Base-by-base conservation (phyloP, 768 basidiomycete genomes). In the Cytidiella melzeri region DNA sequence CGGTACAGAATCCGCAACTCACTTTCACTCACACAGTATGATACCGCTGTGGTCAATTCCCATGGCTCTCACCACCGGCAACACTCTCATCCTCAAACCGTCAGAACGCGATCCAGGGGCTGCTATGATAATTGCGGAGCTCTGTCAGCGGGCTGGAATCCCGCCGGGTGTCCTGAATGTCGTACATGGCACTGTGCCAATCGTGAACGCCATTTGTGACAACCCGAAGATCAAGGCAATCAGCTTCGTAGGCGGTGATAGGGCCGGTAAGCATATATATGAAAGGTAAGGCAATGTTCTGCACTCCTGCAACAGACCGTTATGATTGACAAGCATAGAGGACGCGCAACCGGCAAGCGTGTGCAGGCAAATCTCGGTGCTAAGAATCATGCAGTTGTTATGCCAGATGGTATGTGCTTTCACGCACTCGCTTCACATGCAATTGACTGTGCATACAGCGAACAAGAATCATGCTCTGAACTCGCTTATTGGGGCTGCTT, bases 91-190 rank as follows among this genome's bases (percentile, higher is more conserved):
- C 52, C 73, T 99, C 53, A 99, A 99, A 61, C 95, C 95, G 18
- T 93, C 90, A 1, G 95, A 99, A 64, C 83, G 95, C 21, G 94
- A 96, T 63, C 95, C 95, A 12, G 95, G 95, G 42, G 95, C 96
- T 12, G 86, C 92, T 5, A 93, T 96, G 87, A 95, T 99, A 48
- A 92, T 99, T 53, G 92, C 93, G 26, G 95, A 99, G 68, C 76
- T 97, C 3, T 92, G 90, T 61, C 81, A 90, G 66, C 81, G 81
- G 47, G 92, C 95, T 48, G 86, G 87, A 24, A 69, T 92, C 26
- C 89, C 89, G n/a, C 67, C 81, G 21, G 93, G 94, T 54, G 92
- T 97, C 25, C 70, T 99, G 48, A 94, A 92, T 59, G 74, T 96
- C 41, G 85, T 98, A 12, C 94, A 99, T 59, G 95, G 95, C 15